Evolutionary conservation across 2,329 filamentous ascomycete genomes (phyloP).

Genomic region (Neospermospora avenae): DNA sequence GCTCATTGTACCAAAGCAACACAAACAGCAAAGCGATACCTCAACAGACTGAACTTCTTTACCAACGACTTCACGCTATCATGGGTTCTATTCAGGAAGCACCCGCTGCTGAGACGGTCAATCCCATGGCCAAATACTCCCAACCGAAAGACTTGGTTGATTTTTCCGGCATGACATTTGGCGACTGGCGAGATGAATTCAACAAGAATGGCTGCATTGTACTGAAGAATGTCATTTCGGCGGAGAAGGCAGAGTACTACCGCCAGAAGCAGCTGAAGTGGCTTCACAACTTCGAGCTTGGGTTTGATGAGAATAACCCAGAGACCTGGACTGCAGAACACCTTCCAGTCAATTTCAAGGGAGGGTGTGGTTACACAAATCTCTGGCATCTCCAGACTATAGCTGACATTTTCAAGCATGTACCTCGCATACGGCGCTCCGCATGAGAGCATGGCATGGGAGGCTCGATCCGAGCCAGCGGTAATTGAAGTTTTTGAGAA

Average conservation of each 20-base stretch:
- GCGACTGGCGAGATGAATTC: slow-evolving; percentile 21
- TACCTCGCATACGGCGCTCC: slow-evolving; percentile 38
- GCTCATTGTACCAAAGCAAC: background rate
- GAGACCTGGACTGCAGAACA: slow-evolving; percentile 38
- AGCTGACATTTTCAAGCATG: slow-evolving; percentile 27
- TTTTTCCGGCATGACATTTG: slow-evolving; percentile 2
- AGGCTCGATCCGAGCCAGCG: slow-evolving; percentile 37
- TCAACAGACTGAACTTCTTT: background rate
- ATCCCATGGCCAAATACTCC: background rate
- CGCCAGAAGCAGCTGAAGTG: slow-evolving; percentile 25
- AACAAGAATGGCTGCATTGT: slow-evolving; percentile 40
- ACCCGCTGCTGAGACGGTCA: background rate
- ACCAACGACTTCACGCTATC: too few species aligned
- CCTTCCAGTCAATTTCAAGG: slow-evolving; percentile 29
- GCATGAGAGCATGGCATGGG: slow-evolving; percentile 41
- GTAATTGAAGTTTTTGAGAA: slow-evolving; percentile 39
- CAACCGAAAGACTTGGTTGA: background rate
- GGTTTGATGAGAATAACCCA: slow-evolving; percentile 37
- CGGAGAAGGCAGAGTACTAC: slow-evolving; percentile 36
- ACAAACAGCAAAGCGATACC: background rate
- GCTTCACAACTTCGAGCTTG: slow-evolving; percentile 30
- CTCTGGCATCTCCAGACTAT: background rate
- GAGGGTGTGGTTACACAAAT: background rate
- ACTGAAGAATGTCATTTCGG: slow-evolving; percentile 42
- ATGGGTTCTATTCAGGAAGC: background rate